Evolutionary conservation across 1,139 yeast species (phyloP).

Genomic region (Casaregolazyma lundiana): DNA sequence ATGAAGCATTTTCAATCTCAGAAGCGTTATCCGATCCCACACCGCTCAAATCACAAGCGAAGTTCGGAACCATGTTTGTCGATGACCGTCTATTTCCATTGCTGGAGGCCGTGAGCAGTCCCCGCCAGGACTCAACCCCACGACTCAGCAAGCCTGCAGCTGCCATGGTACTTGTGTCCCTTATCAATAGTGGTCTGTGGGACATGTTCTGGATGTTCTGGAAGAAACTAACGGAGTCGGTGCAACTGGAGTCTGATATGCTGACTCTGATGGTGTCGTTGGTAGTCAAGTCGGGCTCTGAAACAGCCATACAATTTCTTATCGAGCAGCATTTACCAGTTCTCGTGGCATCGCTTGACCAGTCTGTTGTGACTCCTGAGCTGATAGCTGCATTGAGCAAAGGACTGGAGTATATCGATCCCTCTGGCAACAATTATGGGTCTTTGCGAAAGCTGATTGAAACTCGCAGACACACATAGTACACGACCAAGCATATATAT

Average conservation of each 20-base stretch:
- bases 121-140: slow-evolving; percentile 13
- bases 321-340: slow-evolving; percentile 26
- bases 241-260: slow-evolving; percentile 21
- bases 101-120: slow-evolving; percentile 19
- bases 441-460: slow-evolving; percentile 20
- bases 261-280: slow-evolving; percentile 28
- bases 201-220: slow-evolving; percentile 34
- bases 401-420: slow-evolving; percentile 25
- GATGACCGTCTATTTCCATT: slow-evolving; percentile 26
- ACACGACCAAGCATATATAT: too few species aligned
- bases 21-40: slow-evolving; percentile 25
- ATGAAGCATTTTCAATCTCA: slow-evolving; percentile 19
- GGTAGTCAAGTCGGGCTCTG: slow-evolving; percentile 30
- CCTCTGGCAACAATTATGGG: slow-evolving; percentile 20
- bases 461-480: not conserved
- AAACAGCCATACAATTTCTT: slow-evolving; percentile 22
- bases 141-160: slow-evolving; percentile 23
- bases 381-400: slow-evolving; percentile 16
- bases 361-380: slow-evolving; percentile 18
- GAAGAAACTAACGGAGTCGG: slow-evolving; percentile 21
- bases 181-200: slow-evolving; percentile 39
- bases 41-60: slow-evolving; percentile 6
- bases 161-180: slow-evolving; percentile 34
- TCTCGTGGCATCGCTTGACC: slow-evolving; percentile 11
- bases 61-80: slow-evolving; percentile 17